Evolutionary conservation across 2,329 filamentous ascomycete species (phyloP), one percentile per base, ranked within the genome.

Genomic region (Microcera coccophila): DNA sequence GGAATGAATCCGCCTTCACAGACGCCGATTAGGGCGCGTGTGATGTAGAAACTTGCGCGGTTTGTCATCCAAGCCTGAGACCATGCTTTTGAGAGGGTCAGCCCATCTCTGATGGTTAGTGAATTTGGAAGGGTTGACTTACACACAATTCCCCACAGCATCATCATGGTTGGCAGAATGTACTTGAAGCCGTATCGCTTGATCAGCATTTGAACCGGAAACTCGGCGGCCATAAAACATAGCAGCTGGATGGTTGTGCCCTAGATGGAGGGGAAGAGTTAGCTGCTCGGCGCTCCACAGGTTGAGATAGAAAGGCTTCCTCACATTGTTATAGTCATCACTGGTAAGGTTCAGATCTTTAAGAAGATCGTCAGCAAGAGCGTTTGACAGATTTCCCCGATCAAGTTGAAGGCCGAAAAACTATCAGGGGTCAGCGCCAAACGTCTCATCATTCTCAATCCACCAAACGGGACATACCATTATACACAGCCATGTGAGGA

Each of bases 81-180:
- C 42, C 62, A 66, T 0, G 67, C 55, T 60, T 28, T 16, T 12
- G 11, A 33, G 12, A 36, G 64, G 26, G 77, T 36, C n/a, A n/a
- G n/a, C n/a, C n/a, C n/a, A n/a, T n/a, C n/a, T n/a, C n/a, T n/a
- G n/a, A n/a, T n/a, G n/a, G n/a, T n/a, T n/a, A n/a, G n/a, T n/a
- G n/a, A n/a, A n/a, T n/a, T n/a, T n/a, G n/a, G n/a, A n/a, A n/a
- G n/a, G n/a, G n/a, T n/a, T n/a, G n/a, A n/a, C n/a, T n/a, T n/a
- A n/a, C n/a, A n/a, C 76, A 80, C 71, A 4, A 79, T 50, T 52
- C 73, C 78, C 76, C 76, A 80, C 3, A 72, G 65, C 4, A 72
- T 62, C 66, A 82, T 78, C 53, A 79, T 76, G 39, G 74, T 62
- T 0, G 79, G 79, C 38, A 82, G 80, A 77, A 76, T 81, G 19